A percentile compares a stretch with the other conserved stretches of the same genome.
These are phyloP conservation scores for Juncus inflexus DNA, from an alignment of 176 grass and related monocot genomes.

Conservation along the genomic window DNA sequence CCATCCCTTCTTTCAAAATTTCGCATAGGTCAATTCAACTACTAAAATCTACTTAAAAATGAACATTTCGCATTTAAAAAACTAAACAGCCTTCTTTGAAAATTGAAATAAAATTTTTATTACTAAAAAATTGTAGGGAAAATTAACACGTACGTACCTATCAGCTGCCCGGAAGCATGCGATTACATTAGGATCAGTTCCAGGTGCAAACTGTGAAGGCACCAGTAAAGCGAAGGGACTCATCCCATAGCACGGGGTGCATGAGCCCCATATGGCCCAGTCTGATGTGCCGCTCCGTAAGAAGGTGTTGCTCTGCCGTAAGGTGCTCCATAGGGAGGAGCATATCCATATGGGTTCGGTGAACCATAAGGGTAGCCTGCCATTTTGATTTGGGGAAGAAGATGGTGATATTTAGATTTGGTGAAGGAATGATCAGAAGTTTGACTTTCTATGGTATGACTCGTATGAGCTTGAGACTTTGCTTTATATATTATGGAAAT, in stretches of 20 bases:
- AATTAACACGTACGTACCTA: background rate
- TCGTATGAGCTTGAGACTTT: too few species aligned
- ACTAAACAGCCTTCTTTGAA: too few species aligned
- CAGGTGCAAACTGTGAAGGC: constrained; percentile 59
- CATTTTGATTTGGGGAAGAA: too few species aligned
- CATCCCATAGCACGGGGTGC: constrained; percentile 19
- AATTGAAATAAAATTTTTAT: background rate
- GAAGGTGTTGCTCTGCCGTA: constrained; percentile 17
- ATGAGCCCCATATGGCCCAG: background rate
- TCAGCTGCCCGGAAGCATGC: constrained; percentile 81
- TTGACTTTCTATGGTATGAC: too few species aligned
- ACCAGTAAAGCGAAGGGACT: constrained; percentile 53
- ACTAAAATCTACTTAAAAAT: too few species aligned
- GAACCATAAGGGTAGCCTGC: background rate
- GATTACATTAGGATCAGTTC: constrained; percentile 70
- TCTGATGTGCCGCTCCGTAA: background rate
- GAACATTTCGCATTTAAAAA: too few species aligned
- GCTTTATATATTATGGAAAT: too few species aligned
- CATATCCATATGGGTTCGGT: constrained; percentile 7
- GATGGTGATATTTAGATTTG: too few species aligned
- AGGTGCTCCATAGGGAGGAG: background rate
- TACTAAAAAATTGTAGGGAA: background rate
- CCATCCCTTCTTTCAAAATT: constrained; percentile 52
- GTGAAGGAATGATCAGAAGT: too few species aligned
- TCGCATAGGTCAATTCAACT: too few species aligned